Base-by-base conservation (phyloP, 73 alveolate species). In the Tetrahymena thermophila region DNA sequence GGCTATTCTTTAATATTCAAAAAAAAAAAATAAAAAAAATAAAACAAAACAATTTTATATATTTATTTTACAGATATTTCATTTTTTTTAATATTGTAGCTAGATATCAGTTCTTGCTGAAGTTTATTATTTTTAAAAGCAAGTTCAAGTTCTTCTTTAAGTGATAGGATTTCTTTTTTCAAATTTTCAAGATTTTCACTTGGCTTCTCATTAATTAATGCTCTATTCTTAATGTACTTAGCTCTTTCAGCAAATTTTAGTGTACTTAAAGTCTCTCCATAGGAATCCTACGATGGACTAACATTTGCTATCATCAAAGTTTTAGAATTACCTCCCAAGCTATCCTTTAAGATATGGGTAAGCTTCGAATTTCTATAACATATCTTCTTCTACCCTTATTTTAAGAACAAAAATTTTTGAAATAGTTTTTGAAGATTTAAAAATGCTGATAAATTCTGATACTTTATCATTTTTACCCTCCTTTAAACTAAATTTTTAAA, bases 221-320 rank as follows among this genome's bases (percentile, higher is more conserved):
- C 89, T 71, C 37, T 71, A 71, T 71, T 71, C n/a, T 95, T 94
- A 10, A 95, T 95, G 93, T 89, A 85, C 93, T 98, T 97, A 35
- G 99, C 99, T 94, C 99, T 94, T 93, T 98, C 97, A n/a, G 99
- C 99, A 96, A 97, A 98, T 85, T 97, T 98, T 34, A 98, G 95
- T 40, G 99, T 98, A 95, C 98, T 98, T 55, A 97, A 96, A 28
- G 99, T 98, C 94, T 98, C 99, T 94, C 98, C 99, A 94, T 93
- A 96, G 43, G 97, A 96, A 55, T 85, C 84, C 57, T 94, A 94
- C 15, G 98, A 96, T 11, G 99, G 99, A 94, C 98, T 94, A 19
- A 98, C 97, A 94, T 98, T 97, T 10, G 99, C 99, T 34, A 98
- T 98, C 99, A 98, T 98, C 3, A 97, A 84, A 35, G 99, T 98